phyloP scores from a whole-genome alignment of 2,329 filamentous ascomycete genomes.

The Lecanicillium sp. region DNA sequence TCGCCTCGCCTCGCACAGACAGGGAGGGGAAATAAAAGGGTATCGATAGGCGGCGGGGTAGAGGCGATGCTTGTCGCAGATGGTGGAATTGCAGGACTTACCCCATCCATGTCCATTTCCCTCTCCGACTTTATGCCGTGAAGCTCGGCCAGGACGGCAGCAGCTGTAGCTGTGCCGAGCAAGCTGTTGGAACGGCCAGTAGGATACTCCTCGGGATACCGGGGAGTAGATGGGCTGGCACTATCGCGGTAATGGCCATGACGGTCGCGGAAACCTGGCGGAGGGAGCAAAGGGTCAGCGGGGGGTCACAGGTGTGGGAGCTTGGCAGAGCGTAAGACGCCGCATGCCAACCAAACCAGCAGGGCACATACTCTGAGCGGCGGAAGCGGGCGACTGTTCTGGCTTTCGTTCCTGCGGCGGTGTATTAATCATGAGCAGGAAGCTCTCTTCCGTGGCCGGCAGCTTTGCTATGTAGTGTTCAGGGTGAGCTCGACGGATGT shows the following conservation, averaged over 20 bases:
- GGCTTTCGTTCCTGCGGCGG: conserved; percentile 64
- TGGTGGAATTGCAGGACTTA: conserved; percentile 34
- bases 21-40: conserved; percentile 9
- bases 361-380: conserved; percentile 22
- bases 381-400: conserved; percentile 23
- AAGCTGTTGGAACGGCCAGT: conserved; percentile 30
- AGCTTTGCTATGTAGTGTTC: conserved; percentile 97
- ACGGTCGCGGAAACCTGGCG: conserved; percentile 47
- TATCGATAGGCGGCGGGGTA: conserved; percentile 21
- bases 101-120: conserved; percentile 72
- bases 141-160: conserved; percentile 80
- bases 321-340: conserved; percentile 11
- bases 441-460: conserved; percentile 96
- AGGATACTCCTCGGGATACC: conserved; percentile 61
- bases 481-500: conserved; percentile 93
- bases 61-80: conserved; percentile 10
- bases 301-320: conserved; percentile 15
- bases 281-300: conserved; percentile 1
- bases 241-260: conserved; percentile 60
- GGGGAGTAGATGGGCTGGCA: conserved; percentile 60
- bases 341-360: too few species aligned
- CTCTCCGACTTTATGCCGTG: conserved; percentile 66
- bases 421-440: conserved; percentile 90
- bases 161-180: conserved; percentile 61
- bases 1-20: not conserved